Evolutionary conservation across 2,329 filamentous ascomycete genomes (phyloP).

Genomic region (Scortechinia acanthostroma): DNA sequence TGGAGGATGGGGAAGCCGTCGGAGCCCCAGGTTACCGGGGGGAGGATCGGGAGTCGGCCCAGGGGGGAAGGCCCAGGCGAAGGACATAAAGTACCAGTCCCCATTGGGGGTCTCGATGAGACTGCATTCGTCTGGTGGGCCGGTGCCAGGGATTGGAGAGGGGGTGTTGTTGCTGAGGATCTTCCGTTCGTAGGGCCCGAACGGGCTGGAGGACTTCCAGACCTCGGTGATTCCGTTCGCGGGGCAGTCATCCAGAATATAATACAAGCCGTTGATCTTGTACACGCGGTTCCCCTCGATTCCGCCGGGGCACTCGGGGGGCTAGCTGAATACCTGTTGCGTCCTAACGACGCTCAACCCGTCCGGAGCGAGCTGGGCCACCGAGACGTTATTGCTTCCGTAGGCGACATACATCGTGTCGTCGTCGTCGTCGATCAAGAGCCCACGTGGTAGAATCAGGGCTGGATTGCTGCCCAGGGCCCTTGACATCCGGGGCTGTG

Average conservation of each 20-base stretch:
- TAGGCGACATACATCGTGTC: too few relatives aligned
- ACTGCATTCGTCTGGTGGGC: slow-evolving; percentile 44
- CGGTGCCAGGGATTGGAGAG: slow-evolving; percentile 32
- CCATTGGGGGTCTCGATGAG: slow-evolving; percentile 46
- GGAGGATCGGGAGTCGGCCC: too few relatives aligned
- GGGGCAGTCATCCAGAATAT: slow-evolving; percentile 39
- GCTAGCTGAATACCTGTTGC: slow-evolving; percentile 31
- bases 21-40: too few relatives aligned
- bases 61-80: too few relatives aligned
- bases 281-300: slow-evolving; percentile 49
- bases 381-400: too few relatives aligned
- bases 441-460: too few relatives aligned
- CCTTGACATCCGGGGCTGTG: too few relatives aligned
- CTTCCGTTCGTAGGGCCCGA: slow-evolving; percentile 40
- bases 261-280: slow-evolving; percentile 45
- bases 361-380: too few relatives aligned
- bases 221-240: slow-evolving; percentile 34
- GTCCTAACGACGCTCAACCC: slow-evolving; percentile 33
- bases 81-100: too few relatives aligned
- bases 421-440: too few relatives aligned
- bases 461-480: too few relatives aligned
- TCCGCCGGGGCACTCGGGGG: slow-evolving; percentile 18
- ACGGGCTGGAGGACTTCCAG: slow-evolving; percentile 37
- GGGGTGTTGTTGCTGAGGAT: slow-evolving; percentile 30
- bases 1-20: too few relatives aligned